Percentiles rank a stretch among this genome's conserved stretches.
These are phyloP conservation scores for Nannizziopsis barbatae DNA, from an alignment of 2,329 filamentous ascomycete genomes.

Conservation along the genomic window DNA sequence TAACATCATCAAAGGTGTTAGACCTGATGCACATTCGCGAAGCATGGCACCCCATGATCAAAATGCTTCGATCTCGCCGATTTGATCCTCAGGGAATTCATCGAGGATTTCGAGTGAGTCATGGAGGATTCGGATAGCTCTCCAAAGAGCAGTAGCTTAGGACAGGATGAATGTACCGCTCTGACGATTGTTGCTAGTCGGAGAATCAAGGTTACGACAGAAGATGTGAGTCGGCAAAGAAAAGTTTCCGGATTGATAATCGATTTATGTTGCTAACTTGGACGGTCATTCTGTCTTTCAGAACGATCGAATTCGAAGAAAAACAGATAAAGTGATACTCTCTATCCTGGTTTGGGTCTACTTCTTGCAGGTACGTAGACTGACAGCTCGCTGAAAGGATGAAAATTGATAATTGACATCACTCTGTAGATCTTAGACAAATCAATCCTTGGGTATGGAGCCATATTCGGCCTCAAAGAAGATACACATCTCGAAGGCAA, in stretches of 20 bases:
- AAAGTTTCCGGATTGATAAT: not conserved
- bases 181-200: too few species aligned
- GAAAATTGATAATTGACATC: not conserved
- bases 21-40: too few species aligned
- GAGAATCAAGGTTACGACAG: too few species aligned
- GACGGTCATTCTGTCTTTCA: constrained; percentile 14
- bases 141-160: too few species aligned
- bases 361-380: constrained; percentile 29
- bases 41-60: too few species aligned
- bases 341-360: constrained; percentile 37
- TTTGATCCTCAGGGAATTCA: too few species aligned
- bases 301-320: constrained; percentile 48
- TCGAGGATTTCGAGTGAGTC: too few species aligned
- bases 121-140: too few species aligned
- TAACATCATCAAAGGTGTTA: too few species aligned
- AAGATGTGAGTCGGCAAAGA: not conserved
- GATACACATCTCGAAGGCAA: constrained; percentile 43
- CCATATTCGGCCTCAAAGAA: constrained; percentile 44
- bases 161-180: too few species aligned
- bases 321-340: constrained; percentile 52
- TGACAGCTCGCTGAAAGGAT: not conserved
- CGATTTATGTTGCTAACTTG: not conserved
- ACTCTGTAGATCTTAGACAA: constrained; percentile 43
- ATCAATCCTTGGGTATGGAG: constrained; percentile 46
- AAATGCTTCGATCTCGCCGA: too few species aligned